Percentiles rank a stretch among this genome's conserved stretches.
Evolutionary conservation across 2,329 filamentous ascomycete species (phyloP).

Genomic region (Trichoderma brevicompactum): DNA sequence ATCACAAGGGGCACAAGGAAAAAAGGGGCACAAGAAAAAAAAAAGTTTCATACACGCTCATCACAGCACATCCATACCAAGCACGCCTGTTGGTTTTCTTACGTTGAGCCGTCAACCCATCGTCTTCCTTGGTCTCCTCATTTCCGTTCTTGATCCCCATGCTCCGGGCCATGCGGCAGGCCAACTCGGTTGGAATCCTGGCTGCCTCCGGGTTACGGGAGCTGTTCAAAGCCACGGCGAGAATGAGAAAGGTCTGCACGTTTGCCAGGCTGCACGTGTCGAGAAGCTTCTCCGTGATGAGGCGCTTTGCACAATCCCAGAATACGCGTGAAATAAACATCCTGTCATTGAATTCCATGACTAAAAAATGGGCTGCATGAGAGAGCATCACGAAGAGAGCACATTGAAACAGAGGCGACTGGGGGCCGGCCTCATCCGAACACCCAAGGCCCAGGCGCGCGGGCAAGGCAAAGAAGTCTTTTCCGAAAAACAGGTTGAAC

Average conservation of each 20-base stretch:
- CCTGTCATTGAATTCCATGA: constrained; percentile 36
- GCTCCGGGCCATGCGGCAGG: constrained; percentile 47
- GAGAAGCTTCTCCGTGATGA: constrained; percentile 42
- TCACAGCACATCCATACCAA: constrained; percentile 47
- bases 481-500: constrained; percentile 43
- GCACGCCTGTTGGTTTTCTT: constrained; percentile 39
- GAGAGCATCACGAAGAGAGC: constrained; percentile 51
- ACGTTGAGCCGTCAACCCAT: constrained; percentile 32
- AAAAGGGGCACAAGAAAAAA: background rate
- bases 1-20: no score
- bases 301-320: constrained; percentile 41
- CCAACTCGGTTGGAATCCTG: constrained; percentile 50
- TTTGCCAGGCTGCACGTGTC: constrained; percentile 44
- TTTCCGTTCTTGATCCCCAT: constrained; percentile 46
- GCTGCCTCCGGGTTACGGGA: constrained; percentile 47
- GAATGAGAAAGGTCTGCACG: constrained; percentile 47
- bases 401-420: constrained; percentile 47
- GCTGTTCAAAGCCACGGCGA: constrained; percentile 47
- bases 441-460: constrained; percentile 41
- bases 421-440: constrained; percentile 36
- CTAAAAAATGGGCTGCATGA: constrained; percentile 46
- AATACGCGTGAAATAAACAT: constrained; percentile 37
- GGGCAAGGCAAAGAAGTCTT: background rate
- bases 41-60: constrained; percentile 42
- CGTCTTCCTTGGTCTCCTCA: constrained; percentile 19